Evolutionary conservation across 257 asterid genomes (phyloP), one percentile per base, ranked within the genome.

Genomic region (Rauvolfia tetraphylla): DNA sequence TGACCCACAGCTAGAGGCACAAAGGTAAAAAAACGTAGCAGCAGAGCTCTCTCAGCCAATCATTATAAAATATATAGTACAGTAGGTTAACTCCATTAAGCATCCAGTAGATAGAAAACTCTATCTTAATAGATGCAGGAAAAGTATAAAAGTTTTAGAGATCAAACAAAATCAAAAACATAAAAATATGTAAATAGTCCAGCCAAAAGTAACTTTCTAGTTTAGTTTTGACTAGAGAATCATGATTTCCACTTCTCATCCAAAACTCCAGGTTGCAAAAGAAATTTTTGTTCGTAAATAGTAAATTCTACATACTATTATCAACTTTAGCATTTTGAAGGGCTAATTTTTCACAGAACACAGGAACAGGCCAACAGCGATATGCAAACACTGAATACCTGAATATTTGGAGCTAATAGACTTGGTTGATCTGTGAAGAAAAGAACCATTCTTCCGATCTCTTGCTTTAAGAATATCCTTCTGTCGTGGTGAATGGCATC

Each of bases 381-480:
- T 63, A 54, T 53, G 39, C 14, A 3, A 51, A 72, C 49, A 36
- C 42, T 49, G 17, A 80, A 38, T 67, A 95, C 99, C 99, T 95
- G 99, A 82, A 95, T 91, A 87, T 93, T 95, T 79, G 99, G 99
- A 83, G 99, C 99, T 85, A 95, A 84, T 81, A 95, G 81, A 88
- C 98, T 95, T 78, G 99, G 99, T 84, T 95, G 99, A 80, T 95
- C 99, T 41, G 97, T 89, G 78, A 95, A 95, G 87, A 95, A 95
- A 71, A 95, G 91, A 74, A 88, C 96, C 98, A 91, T 95, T 84
- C 99, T 91, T 84, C 99, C 98, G 36, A 95, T 95, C 87, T 95
- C 99, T 85, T 95, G 99, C 91, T 92, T 95, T 85, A 95, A 76
- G 78, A 95, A 82, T 79, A 91, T 87, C 82, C 99, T 91, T 85